These are phyloP conservation scores for Daldinia sp. DNA, from an alignment of 2,329 filamentous ascomycete genomes.

Conservation along the genomic window DNA sequence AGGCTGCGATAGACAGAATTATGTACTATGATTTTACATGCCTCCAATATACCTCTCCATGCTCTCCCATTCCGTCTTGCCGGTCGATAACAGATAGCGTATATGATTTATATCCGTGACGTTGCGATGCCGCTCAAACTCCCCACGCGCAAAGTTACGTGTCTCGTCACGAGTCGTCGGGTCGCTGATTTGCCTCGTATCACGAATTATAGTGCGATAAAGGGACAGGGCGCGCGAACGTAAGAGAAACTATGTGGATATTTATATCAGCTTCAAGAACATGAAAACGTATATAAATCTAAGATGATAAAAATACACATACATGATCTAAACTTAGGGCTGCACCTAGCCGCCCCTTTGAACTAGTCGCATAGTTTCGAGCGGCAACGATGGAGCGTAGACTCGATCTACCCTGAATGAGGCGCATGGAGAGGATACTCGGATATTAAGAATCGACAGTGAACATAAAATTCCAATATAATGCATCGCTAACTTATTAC, in stretches of 20 bases:
- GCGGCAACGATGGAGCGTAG: slow-evolving; percentile 33
- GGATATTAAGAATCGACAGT: slow-evolving; percentile 8
- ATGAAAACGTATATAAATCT: background rate
- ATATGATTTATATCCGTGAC: slow-evolving; percentile 67
- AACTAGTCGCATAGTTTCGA: slow-evolving; percentile 50
- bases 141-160: slow-evolving; percentile 63
- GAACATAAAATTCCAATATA: background rate
- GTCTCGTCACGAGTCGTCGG: slow-evolving; percentile 62
- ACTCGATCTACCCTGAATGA: slow-evolving; percentile 29
- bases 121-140: slow-evolving; percentile 66
- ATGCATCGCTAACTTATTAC: background rate
- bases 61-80: slow-evolving; percentile 71
- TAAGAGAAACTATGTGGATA: slow-evolving; percentile 62
- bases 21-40: slow-evolving; percentile 46
- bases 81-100: slow-evolving; percentile 69
- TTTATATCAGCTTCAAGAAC: slow-evolving; percentile 14
- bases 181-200: slow-evolving; percentile 61
- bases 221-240: slow-evolving; percentile 62
- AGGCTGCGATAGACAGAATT: slow-evolving; percentile 11
- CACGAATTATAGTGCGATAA: slow-evolving; percentile 66
- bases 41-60: slow-evolving; percentile 66
- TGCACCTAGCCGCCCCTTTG: slow-evolving; percentile 50
- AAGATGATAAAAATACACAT: slow-evolving; percentile 40
- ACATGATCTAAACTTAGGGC: slow-evolving; percentile 68
- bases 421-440: slow-evolving; percentile 34